phyloP scores from a whole-genome alignment of 805 yeast genomes.

The Cyberlindnera xylosilytica region DNA sequence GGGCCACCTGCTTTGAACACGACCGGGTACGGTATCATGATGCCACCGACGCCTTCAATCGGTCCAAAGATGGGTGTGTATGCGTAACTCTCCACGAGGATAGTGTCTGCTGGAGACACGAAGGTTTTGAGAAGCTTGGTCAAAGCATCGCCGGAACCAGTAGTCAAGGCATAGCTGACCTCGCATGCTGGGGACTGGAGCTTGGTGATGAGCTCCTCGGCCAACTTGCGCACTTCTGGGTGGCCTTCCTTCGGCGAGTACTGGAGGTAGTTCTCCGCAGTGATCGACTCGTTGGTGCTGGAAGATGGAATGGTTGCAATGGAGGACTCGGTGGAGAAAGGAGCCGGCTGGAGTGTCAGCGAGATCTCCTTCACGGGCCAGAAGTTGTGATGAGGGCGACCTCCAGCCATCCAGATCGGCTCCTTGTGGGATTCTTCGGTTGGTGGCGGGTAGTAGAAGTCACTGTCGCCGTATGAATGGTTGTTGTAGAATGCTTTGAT shows the following conservation, averaged over 20 bases:
- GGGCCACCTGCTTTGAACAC: conserved; percentile 20
- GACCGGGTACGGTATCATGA: conserved; percentile 46
- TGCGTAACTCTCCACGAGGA: conserved; percentile 64
- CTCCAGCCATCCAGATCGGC: conserved; percentile 16
- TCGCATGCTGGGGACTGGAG: conserved; percentile 37
- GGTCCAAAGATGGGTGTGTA: conserved; percentile 54
- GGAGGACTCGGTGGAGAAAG: conserved; percentile 1
- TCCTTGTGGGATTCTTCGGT: conserved; percentile 9
- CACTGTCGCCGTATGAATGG: background rate
- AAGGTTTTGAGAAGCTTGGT: conserved; percentile 46
- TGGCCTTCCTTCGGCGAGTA: conserved; percentile 46
- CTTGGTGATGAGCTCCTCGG: conserved; percentile 42
- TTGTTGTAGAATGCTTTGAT: conserved; percentile 4
- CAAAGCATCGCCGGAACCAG: conserved; percentile 56
- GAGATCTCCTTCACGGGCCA: conserved; percentile 13
- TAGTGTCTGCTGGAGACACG: conserved; percentile 52
- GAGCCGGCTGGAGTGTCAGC: conserved; percentile 9
- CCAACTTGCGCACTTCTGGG: conserved; percentile 56
- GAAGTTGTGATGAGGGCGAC: conserved; percentile 6
- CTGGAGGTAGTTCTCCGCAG: conserved; percentile 9
- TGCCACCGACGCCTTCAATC: conserved; percentile 23
- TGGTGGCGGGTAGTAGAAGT: conserved; percentile 12
- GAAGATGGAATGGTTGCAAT: conserved; percentile 3
- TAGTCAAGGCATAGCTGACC: conserved; percentile 34
- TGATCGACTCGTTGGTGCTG: background rate